Base-by-base conservation (phyloP, 164 flowering plant species). In the Vitis riparia region DNA sequence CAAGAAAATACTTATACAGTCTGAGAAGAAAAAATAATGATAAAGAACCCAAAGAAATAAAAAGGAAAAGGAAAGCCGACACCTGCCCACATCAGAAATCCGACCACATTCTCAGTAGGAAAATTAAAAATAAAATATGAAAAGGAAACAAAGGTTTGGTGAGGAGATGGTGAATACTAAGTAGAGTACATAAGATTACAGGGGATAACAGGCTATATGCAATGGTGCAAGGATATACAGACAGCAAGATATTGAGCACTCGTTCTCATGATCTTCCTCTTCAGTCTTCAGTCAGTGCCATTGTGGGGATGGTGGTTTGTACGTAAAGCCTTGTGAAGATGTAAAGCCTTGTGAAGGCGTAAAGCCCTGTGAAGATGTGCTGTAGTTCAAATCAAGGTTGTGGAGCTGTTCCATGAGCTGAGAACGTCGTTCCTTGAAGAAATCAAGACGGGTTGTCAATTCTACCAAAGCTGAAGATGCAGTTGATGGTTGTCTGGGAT, bases 351-450 rank as follows among this genome's bases (percentile, higher is more conserved):
- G 96, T 8, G 44, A 37, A 37, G 44, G 7, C 61, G 78, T 58
- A 63, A 84, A 81, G 60, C 89, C 93, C 70, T 91, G 96, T 9
- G 97, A 78, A 62, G 94, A 71, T 49, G 85, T 70, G 3, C 88
- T 65, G 51, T 90, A 89, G 78, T 87, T 90, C 50, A 88, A 67
- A 70, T 95, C 97, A 12, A 95, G 92, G 81, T 83, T 89, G 80
- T 95, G 97, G 32, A 95, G 94, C 76, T 95, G 99, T 71, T 95
- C 98, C 92, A 93, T 95, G 55, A 95, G 91, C 75, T 95, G 99
- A 47, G 97, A 89, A 32, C 99, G 89, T 53, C 98, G 76, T 72
- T 95, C 99, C 89, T 93, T 95, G 84, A 95, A 95, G 81, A 93
- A 95, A 81, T 95, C 97, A 2, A 95, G 97, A 5, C 99, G 93